These are phyloP conservation scores for Gossypium sturtianum DNA, from an alignment of 345 rosid genomes.

Conservation along the genomic window DNA sequence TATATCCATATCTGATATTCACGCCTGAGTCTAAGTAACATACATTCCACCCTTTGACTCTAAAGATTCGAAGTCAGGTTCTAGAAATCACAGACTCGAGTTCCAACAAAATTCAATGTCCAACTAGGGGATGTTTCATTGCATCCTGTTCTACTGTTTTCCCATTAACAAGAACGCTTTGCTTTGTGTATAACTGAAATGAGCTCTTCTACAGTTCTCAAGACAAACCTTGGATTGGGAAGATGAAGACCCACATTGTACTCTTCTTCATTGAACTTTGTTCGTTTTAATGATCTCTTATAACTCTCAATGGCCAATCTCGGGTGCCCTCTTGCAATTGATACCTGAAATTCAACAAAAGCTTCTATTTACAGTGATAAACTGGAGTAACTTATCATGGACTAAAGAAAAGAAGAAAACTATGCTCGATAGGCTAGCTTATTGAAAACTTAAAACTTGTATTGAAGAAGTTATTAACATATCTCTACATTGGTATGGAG, in stretches of 20 bases:
- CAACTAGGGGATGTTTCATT: background rate
- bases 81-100: background rate
- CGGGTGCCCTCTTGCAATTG: conserved; percentile 62
- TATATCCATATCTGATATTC: background rate
- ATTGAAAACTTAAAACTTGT: too few species aligned
- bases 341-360: conserved; percentile 33
- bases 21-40: background rate
- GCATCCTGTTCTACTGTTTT: background rate
- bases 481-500: too few species aligned
- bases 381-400: too few species aligned
- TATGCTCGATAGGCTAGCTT: too few species aligned
- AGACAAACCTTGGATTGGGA: conserved; percentile 28
- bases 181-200: background rate
- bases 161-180: background rate
- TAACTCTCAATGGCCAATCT: conserved; percentile 40
- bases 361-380: background rate
- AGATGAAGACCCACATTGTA: conserved; percentile 31
- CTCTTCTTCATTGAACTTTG: conserved; percentile 34
- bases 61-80: background rate
- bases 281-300: conserved; percentile 30
- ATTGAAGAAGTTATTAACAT: too few species aligned
- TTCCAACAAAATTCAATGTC: background rate
- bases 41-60: background rate
- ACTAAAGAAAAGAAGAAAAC: too few species aligned
- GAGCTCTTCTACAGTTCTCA: conserved; percentile 9